Conservation (phyloP, 1,139 yeast species). For the Scheffersomyces parashehatae region DNA sequence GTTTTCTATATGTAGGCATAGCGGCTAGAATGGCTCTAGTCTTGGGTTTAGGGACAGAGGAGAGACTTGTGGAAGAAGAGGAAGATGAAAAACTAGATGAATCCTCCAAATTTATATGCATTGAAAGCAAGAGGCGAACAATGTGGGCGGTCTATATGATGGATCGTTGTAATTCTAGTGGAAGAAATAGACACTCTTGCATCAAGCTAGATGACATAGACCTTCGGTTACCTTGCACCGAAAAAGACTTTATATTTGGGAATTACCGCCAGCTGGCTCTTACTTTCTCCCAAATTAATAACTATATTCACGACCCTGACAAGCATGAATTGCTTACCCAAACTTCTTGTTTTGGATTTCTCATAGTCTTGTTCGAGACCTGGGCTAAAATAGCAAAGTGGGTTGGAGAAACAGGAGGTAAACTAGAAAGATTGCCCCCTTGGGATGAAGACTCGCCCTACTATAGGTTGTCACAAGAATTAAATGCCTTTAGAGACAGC, state of each 20-base stretch:
- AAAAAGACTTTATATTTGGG: conserved; percentile 26
- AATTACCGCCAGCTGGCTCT: conserved; percentile 11
- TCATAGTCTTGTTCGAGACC: conserved; percentile 29
- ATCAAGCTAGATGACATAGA: conserved; percentile 25
- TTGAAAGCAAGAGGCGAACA: conserved; percentile 35
- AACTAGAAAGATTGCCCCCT: conserved; percentile 28
- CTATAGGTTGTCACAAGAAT: conserved; percentile 18
- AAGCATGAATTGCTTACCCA: conserved; percentile 5
- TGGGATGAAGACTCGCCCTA: conserved; percentile 28
- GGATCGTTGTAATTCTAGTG: conserved; percentile 43
- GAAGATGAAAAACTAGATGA: conserved; percentile 12
- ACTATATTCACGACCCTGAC: conserved; percentile 8
- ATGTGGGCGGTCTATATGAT: conserved; percentile 45
- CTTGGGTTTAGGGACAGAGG: conserved; percentile 32
- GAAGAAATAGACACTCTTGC: conserved; percentile 33
- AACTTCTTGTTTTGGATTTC: conserved; percentile 24
- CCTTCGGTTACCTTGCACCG: conserved; percentile 24
- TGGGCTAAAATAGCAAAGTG: conserved; percentile 36
- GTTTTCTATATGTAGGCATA: conserved; percentile 37
- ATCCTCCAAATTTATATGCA: conserved; percentile 15
- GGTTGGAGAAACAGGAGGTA: conserved; percentile 33
- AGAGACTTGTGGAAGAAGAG: conserved; percentile 9
- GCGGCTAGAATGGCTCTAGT: conserved; percentile 43
- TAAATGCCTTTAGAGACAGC: conserved; percentile 19
- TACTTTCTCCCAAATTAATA: conserved; percentile 15